phyloP scores from a whole-genome alignment of 2,329 filamentous ascomycete genomes.

The Pestalotiopsis sp. region DNA sequence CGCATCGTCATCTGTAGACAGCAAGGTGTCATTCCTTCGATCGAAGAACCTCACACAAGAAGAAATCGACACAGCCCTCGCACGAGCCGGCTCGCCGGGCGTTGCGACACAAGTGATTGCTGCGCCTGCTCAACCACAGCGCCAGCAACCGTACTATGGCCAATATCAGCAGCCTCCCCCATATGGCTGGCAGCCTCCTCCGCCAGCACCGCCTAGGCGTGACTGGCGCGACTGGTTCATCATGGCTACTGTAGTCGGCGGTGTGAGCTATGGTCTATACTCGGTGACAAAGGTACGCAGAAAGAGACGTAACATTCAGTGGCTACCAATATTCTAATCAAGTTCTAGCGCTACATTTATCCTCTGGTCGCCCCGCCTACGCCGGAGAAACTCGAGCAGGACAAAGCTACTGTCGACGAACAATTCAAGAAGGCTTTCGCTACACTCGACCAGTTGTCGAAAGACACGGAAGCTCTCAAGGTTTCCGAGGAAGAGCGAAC shows the following conservation, averaged over 20 bases:
- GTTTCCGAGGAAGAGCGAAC: constrained; percentile 81
- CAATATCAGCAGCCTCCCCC: constrained; percentile 48
- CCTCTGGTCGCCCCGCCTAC: constrained; percentile 92
- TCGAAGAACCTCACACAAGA: constrained; percentile 97
- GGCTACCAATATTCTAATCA: constrained; percentile 15
- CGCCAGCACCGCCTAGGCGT: constrained; percentile 67
- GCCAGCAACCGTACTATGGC: constrained; percentile 44
- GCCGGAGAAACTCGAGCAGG: constrained; percentile 87
- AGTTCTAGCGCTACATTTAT: constrained; percentile 75
- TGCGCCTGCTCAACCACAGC: constrained; percentile 35
- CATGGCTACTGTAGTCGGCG: constrained; percentile 93
- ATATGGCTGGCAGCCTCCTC: constrained; percentile 57
- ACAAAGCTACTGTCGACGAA: constrained; percentile 90
- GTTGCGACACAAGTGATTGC: constrained; percentile 41
- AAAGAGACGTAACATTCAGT: not conserved
- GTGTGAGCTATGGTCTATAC: constrained; percentile 86
- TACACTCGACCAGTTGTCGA: constrained; percentile 86
- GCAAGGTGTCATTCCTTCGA: constrained; percentile 86
- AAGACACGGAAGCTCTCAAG: constrained; percentile 88
- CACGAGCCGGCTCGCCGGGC: constrained; percentile 62
- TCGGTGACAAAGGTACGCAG: constrained; percentile 75
- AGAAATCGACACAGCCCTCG: constrained; percentile 83
- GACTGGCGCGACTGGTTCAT: constrained; percentile 99
- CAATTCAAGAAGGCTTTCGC: constrained; percentile 91
- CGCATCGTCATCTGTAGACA: constrained; percentile 85